Percentiles rank a stretch among this genome's conserved stretches.
Conservation (phyloP, 163 green algal species). For the Scenedesmus sp. region DNA sequence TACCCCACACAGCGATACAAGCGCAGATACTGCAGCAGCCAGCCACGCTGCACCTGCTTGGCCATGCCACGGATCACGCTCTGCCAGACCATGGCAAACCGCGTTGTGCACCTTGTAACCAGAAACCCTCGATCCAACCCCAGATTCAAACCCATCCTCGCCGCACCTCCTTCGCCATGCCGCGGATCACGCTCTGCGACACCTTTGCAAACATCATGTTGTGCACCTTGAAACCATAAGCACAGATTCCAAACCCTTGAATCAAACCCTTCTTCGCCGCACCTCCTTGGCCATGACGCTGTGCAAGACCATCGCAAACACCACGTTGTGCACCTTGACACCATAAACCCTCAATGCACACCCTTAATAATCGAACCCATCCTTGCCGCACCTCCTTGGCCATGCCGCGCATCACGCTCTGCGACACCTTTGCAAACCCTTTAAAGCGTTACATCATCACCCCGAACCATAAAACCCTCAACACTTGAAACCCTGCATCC, state of each 20-base stretch:
- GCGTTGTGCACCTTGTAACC: too few relatives aligned
- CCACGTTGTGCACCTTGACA: neutral
- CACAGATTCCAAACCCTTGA: too few relatives aligned
- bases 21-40: neutral
- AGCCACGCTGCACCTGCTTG: neutral
- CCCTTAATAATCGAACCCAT: too few relatives aligned
- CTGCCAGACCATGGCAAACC: too few relatives aligned
- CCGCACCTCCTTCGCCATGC: constrained; percentile 62
- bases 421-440: neutral
- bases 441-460: neutral
- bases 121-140: too few relatives aligned
- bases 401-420: neutral
- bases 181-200: constrained; percentile 80
- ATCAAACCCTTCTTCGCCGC: too few relatives aligned
- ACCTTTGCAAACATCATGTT: constrained; percentile 95
- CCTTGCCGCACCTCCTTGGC: too few relatives aligned
- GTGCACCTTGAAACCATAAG: constrained; percentile 56
- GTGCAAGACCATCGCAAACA: neutral
- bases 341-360: too few relatives aligned
- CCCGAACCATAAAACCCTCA: neutral
- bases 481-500: neutral
- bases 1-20: neutral
- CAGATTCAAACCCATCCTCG: neutral
- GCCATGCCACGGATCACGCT: too few relatives aligned
- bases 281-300: too few relatives aligned